phyloP scores from a whole-genome alignment of 1,284 basidiomycete genomes.

The Austropuccinia psidii region DNA sequence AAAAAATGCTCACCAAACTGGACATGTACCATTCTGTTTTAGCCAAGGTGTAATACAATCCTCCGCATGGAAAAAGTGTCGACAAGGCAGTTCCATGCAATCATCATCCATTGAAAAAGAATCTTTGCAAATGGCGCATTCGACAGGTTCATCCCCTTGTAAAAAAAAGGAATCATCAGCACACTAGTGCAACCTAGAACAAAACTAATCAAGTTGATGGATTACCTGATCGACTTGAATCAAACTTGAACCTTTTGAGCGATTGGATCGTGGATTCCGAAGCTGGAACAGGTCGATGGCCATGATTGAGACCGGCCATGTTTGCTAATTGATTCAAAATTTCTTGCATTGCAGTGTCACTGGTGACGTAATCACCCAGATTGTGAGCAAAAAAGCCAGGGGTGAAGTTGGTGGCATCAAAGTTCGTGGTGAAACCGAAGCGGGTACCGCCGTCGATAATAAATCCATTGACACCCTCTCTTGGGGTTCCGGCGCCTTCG shows the following conservation, averaged over 20 bases:
- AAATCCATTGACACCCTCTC: slow-evolving; percentile 20
- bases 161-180: slow-evolving; percentile 24
- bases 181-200: background rate
- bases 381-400: background rate
- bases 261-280: slow-evolving; percentile 61
- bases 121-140: slow-evolving; percentile 46
- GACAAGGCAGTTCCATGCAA: slow-evolving; percentile 62
- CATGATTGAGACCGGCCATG: slow-evolving; percentile 54
- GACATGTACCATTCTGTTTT: slow-evolving; percentile 72
- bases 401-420: background rate
- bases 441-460: background rate
- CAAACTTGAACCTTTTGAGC: slow-evolving; percentile 58
- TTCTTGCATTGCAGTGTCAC: slow-evolving; percentile 60
- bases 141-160: slow-evolving; percentile 51
- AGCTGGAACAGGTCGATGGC: slow-evolving; percentile 61
- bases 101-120: slow-evolving; percentile 39
- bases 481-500: background rate
- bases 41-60: slow-evolving; percentile 73
- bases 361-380: slow-evolving; percentile 29
- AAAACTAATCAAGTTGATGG: slow-evolving; percentile 35
- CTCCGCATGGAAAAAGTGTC: slow-evolving; percentile 65
- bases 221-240: slow-evolving; percentile 46
- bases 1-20: slow-evolving; percentile 68
- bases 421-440: slow-evolving; percentile 12
- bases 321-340: slow-evolving; percentile 70